Evolutionary conservation across 192 early-diverging fungal genomes (phyloP), one percentile per base, ranked within the genome.

Genomic region (Podila minutissima): DNA sequence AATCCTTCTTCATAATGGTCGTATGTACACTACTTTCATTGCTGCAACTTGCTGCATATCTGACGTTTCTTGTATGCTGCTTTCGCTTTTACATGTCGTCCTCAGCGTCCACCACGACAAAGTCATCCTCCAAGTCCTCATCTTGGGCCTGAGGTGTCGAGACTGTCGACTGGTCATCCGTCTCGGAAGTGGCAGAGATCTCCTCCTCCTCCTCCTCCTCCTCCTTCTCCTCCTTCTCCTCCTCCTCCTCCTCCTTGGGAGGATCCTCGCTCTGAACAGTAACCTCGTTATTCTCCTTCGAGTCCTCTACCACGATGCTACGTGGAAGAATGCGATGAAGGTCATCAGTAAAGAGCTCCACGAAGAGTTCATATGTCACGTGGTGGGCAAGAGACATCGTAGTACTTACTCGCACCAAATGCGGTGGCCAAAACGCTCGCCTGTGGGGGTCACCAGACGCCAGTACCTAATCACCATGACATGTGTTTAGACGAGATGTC

Each of bases 381-480:
- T 28, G 1, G 24, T 35, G 0, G 58, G 37, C 55, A 38, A 59
- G 33, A 46, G 0, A 7, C 2, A 35, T 59, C 13, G 0, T 24
- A 31, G 51, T 55, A 66, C 75, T 63, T 77, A 77, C 75, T 87
- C 84, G 74, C 92, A 93, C 91, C 91, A 93, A 22, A 92, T 53
- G 31, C 82, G 83, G 60, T 91, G 85, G 13, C 92, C 92, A 83
- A 93, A 93, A 46, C 86, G 86, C 31, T 82, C 83, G 10, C 92
- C 92, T 7, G 85, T 69, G 5, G 88, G 84, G 6, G 87, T 83
- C 51, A 85, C 85, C 63, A 93, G 74, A 32, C 90, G 83, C 88
- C 91, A 93, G 76, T 88, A 77, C 29, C 75, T 77, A 67, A 55
- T n/a, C 20, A 55, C 20, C 12, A n/a, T 8, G 53, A 12, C 53